Evolutionary conservation across 805 yeast species (phyloP).

Genomic region (Brettanomyces bruxellensis): DNA sequence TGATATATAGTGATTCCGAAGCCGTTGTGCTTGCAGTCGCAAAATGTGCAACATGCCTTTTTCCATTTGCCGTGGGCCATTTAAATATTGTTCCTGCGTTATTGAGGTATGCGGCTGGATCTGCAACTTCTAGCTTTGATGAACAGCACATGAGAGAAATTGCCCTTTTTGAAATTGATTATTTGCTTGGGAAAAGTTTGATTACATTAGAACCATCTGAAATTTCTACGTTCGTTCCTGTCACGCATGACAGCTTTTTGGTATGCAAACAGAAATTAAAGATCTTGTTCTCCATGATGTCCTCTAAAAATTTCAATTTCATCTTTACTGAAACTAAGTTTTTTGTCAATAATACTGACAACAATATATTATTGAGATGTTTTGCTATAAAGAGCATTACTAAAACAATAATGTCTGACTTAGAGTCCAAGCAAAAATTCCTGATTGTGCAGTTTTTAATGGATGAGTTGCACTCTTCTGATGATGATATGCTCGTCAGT

Average conservation of each 20-base stretch:
- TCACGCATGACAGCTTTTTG: slow-evolving; percentile 41
- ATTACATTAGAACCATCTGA: slow-evolving; percentile 28
- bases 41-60: slow-evolving; percentile 46
- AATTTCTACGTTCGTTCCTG: slow-evolving; percentile 42
- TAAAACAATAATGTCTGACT: slow-evolving; percentile 10
- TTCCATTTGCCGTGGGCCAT: slow-evolving; percentile 45
- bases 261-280: slow-evolving; percentile 46
- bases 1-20: slow-evolving; percentile 45
- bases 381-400: slow-evolving; percentile 52
- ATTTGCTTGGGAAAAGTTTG: slow-evolving; percentile 22
- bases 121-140: not conserved
- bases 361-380: slow-evolving; percentile 18
- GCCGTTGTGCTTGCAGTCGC: slow-evolving; percentile 55
- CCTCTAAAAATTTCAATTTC: slow-evolving; percentile 38
- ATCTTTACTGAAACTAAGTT: slow-evolving; percentile 59
- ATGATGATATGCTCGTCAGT: slow-evolving; percentile 31
- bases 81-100: slow-evolving; percentile 43
- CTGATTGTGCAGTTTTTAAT: slow-evolving; percentile 58
- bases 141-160: not conserved
- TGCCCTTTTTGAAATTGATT: slow-evolving; percentile 11
- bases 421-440: slow-evolving; percentile 38
- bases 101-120: slow-evolving; percentile 18
- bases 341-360: slow-evolving; percentile 28
- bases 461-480: slow-evolving; percentile 24
- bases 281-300: slow-evolving; percentile 51